Evolutionary conservation across 768 basidiomycete genomes (phyloP), one percentile per base, ranked within the genome.

Genomic region (Baorangia bicolor): DNA sequence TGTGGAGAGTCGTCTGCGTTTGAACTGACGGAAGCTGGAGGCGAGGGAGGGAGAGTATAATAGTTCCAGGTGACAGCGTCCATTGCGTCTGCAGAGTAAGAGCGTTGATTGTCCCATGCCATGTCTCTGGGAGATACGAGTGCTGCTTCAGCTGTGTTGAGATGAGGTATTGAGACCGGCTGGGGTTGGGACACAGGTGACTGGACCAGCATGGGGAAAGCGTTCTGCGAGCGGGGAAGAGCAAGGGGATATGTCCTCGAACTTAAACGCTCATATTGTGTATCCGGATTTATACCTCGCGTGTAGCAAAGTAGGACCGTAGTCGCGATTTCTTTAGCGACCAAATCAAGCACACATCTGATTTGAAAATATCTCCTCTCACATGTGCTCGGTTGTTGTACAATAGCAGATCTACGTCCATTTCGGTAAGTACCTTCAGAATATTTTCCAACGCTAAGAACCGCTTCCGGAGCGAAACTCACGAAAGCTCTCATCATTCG

Each of bases 121-220:
- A 77, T 53, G 59, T 83, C 81, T 25, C 53, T 50, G 1, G 63
- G 64, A n/a, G 75, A 83, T 63, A 82, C 77, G 42, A 87, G 77
- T 56, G 81, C 77, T 37, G 81, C 78, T 74, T 88, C 86, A 61
- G 69, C 65, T 49, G 81, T 74, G 66, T 84, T 81, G 65, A 86
- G 76, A 60, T 82, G 78, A 61, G 84, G 81, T 78, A 84, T 82
- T 64, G 78, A 66, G 47, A 78, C 60, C 43, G 73, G 71, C 40
- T 72, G 74, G 56, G 53, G 23, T 16, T 64, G 69, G 44, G 69
- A 63, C 38, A 60, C 30, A 25, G 58, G 55, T 1, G 55, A 46
- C 10, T 65, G 59, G 39, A 44, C 25, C 11, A 58, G 53, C 59
- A 56, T 63, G 38, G 35, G 37, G 55, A 47, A 45, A 49, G 40